These are phyloP conservation scores for Silene uniflora DNA, from an alignment of 148 eudicot genomes.

Conservation along the genomic window DNA sequence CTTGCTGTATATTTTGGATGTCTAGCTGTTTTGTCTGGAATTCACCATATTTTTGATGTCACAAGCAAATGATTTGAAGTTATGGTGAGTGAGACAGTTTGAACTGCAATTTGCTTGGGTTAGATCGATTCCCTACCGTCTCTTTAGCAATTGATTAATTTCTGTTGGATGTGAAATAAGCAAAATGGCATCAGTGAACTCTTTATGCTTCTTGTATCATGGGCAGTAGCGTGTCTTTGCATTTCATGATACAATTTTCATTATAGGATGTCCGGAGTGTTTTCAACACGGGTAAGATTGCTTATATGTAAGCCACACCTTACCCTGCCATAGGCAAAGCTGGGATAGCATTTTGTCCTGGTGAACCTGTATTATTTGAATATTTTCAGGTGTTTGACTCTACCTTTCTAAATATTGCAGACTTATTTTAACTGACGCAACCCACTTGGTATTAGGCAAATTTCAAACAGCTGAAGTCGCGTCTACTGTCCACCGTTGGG, in stretches of 20 bases:
- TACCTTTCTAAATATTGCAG: neutral
- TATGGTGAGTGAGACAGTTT: neutral
- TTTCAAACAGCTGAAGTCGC: constrained; percentile 11
- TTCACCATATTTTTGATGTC: neutral
- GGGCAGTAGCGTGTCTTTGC: neutral
- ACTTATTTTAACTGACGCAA: neutral
- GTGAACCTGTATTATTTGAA: neutral
- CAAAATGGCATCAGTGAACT: neutral
- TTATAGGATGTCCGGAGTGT: neutral
- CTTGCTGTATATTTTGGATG: neutral
- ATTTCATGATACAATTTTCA: neutral
- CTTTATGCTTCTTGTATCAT: neutral
- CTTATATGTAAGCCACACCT: neutral
- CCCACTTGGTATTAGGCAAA: constrained; percentile 6
- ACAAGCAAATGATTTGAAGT: neutral
- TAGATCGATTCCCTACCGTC: neutral
- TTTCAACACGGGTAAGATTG: neutral
- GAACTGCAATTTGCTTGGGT: neutral
- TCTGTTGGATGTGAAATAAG: neutral
- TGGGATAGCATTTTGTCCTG: neutral
- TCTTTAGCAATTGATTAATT: neutral
- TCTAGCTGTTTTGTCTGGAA: neutral
- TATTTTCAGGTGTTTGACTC: constrained; percentile 4
- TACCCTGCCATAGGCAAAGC: neutral
- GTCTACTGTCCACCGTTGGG: neutral